Conservation (phyloP, 305 asterid species). For the Stenogyne calaminthoides region DNA sequence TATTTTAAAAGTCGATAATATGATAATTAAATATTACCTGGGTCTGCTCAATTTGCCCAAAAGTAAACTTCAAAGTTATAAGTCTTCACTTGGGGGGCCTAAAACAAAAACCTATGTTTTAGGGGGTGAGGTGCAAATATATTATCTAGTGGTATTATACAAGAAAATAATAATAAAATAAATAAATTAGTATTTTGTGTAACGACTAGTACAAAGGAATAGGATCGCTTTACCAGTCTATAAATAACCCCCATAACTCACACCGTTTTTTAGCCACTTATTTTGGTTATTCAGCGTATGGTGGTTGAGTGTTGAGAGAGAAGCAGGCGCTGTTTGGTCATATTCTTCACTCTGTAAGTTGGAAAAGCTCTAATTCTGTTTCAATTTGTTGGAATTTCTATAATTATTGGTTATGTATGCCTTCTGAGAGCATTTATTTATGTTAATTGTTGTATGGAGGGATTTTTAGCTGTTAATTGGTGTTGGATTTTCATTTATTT, state of each 20-base stretch:
- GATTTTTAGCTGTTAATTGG: slow-evolving; percentile 4
- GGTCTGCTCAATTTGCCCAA: not conserved
- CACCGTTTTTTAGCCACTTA: slow-evolving; percentile 27
- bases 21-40: not conserved
- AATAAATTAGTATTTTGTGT: not conserved
- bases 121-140: slow-evolving; percentile 25
- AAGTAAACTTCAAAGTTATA: not conserved
- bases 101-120: not conserved
- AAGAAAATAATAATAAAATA: slow-evolving; percentile 15
- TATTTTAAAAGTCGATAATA: not conserved
- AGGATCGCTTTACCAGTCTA: slow-evolving; percentile 49
- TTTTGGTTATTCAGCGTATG: slow-evolving; percentile 13
- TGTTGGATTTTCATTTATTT: slow-evolving; percentile 7
- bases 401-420: not conserved
- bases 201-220: slow-evolving; percentile 35
- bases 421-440: not conserved
- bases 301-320: slow-evolving; percentile 29
- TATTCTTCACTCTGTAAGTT: slow-evolving; percentile 39
- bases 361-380: not conserved
- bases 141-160: not conserved
- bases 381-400: slow-evolving; percentile 8
- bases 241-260: slow-evolving; percentile 42
- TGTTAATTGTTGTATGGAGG: slow-evolving; percentile 22
- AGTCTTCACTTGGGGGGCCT: not conserved
- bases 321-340: slow-evolving; percentile 28